phyloP scores from a whole-genome alignment of 2,329 filamentous ascomycete genomes.

The Pyricularia pennisetigena region DNA sequence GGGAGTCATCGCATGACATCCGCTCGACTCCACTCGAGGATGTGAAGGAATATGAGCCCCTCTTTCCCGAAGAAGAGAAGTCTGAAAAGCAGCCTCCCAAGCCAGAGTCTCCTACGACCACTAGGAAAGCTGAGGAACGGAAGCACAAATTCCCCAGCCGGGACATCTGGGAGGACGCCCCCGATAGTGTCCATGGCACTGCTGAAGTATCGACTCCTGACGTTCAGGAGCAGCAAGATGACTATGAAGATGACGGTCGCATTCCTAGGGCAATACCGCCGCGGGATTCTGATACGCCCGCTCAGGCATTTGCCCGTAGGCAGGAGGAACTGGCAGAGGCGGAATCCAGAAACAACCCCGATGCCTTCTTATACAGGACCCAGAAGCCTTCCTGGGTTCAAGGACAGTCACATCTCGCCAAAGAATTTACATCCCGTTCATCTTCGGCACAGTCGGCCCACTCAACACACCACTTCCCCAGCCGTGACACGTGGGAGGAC shows the following conservation, averaged over 20 bases:
- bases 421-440: constrained; percentile 24
- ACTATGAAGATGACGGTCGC: constrained; percentile 16
- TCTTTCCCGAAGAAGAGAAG: constrained; percentile 72
- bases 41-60: constrained; percentile 87
- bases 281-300: constrained; percentile 40
- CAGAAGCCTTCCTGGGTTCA: constrained; percentile 37
- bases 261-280: constrained; percentile 14
- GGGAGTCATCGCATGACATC: constrained; percentile 39
- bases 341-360: constrained; percentile 30
- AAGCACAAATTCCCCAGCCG: constrained; percentile 79
- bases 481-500: constrained; percentile 92
- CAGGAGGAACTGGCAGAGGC: constrained; percentile 57
- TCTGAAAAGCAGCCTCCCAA: constrained; percentile 24
- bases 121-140: constrained; percentile 39
- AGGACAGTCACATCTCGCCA: constrained; percentile 37
- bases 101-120: constrained; percentile 10
- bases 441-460: constrained; percentile 35
- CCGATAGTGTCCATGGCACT: constrained; percentile 68
- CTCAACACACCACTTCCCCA: constrained; percentile 69
- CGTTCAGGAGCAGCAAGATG: constrained; percentile 21
- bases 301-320: constrained; percentile 54
- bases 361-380: constrained; percentile 43
- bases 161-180: constrained; percentile 95
- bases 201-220: constrained; percentile 82
- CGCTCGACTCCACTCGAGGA: constrained; percentile 68